phyloP scores from a whole-genome alignment of 2,329 filamentous ascomycete genomes.

The Fusarium guadeloupense region DNA sequence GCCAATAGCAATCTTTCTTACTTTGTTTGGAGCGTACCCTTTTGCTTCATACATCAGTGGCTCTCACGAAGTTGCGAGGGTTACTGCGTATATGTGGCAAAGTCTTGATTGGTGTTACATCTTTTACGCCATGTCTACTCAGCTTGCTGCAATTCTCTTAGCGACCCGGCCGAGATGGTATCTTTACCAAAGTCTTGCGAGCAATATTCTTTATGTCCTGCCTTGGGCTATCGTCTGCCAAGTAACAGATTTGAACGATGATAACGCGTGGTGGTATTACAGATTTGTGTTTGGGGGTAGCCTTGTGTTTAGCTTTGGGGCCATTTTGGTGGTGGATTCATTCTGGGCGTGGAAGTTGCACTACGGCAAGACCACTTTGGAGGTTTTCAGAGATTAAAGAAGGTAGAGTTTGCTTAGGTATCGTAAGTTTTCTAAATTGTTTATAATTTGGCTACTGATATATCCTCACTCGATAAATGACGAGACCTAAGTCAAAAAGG shows the following conservation, averaged over 20 bases:
- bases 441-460: no score
- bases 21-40: conserved; percentile 63
- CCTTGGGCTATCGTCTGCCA: conserved; percentile 75
- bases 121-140: conserved; percentile 72
- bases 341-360: conserved; percentile 63
- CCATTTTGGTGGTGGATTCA: conserved; percentile 59
- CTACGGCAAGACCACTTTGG: conserved; percentile 55
- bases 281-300: conserved; percentile 73
- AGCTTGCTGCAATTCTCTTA: conserved; percentile 71
- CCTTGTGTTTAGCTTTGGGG: conserved; percentile 72
- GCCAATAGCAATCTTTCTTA: conserved; percentile 69
- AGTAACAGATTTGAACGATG: conserved; percentile 55
- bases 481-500: no score
- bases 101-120: conserved; percentile 74
- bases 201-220: conserved; percentile 74
- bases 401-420: no score
- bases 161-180: conserved; percentile 74
- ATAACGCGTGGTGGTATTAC: conserved; percentile 73
- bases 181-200: conserved; percentile 71
- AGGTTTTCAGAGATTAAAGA: no score
- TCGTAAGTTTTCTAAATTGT: no score
- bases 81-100: conserved; percentile 73
- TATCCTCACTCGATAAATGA: no score
- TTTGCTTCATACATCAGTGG: conserved; percentile 72
- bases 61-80: conserved; percentile 64